Evolutionary conservation across 352 stramenopile genomes (phyloP).

Genomic region (Halophytophthora batemanensis): DNA sequence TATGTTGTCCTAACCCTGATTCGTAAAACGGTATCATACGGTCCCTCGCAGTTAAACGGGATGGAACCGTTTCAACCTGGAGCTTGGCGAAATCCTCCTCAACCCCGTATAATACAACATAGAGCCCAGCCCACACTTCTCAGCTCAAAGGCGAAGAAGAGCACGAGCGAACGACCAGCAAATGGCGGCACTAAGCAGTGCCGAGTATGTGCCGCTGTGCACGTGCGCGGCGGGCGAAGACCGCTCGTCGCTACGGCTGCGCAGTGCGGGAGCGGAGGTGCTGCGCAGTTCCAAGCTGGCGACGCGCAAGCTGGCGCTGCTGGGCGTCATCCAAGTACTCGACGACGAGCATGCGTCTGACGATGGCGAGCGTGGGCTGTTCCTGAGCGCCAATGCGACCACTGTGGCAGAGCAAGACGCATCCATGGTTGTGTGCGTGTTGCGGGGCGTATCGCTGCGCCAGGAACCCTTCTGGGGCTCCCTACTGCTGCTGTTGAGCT

Average conservation of each 20-base stretch:
- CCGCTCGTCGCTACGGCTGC: constrained; percentile 36
- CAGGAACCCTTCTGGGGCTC: constrained; percentile 61
- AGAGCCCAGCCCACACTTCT: neutral
- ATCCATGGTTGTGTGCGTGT: constrained; percentile 43
- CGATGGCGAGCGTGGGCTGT: constrained; percentile 43
- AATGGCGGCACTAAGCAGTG: constrained; percentile 8
- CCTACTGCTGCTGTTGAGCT: constrained; percentile 55
- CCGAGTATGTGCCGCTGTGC: constrained; percentile 56
- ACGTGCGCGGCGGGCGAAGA: constrained; percentile 29
- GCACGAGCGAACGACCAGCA: constrained; percentile 1
- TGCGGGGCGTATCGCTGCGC: constrained; percentile 46
- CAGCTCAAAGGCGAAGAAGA: too few relatives aligned
- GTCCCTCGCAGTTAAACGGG: too few relatives aligned
- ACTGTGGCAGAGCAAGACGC: constrained; percentile 49
- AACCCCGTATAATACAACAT: too few relatives aligned
- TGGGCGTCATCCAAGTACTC: constrained; percentile 46
- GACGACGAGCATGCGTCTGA: constrained; percentile 4
- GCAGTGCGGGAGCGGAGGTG: constrained; percentile 40
- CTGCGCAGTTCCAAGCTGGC: constrained; percentile 44
- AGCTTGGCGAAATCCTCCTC: too few relatives aligned
- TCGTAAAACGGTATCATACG: too few relatives aligned
- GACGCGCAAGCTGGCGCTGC: constrained; percentile 48
- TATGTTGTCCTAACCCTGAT: too few relatives aligned
- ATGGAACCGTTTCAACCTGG: too few relatives aligned
- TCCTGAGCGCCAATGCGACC: constrained; percentile 42